Evolutionary conservation across 495 filamentous ascomycete species (phyloP), one percentile per base, ranked within the genome.

Genomic region (Tricharina praecox): DNA sequence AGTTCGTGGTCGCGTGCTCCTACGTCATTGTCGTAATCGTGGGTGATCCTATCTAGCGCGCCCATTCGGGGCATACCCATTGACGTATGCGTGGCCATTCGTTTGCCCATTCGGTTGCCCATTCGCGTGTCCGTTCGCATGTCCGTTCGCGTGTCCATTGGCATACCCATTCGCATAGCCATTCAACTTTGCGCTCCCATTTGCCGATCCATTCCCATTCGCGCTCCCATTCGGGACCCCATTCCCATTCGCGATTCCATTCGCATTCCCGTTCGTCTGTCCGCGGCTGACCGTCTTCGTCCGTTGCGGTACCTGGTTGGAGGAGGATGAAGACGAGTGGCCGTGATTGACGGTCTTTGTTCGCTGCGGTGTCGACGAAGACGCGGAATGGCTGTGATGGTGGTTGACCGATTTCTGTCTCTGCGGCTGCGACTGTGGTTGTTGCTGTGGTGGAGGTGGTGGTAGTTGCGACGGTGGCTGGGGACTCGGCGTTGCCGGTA

Each of bases 91-190:
- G 13, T 32, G 37, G 23, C 41, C 41, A 44, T 44, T 44, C 24
- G 41, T 26, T 13, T 44, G n/a, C 28, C 41, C 41, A 16, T 44
- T 44, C 41, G 41, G 13, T 10, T 44, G 21, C 3, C 41, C 41
- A 44, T 44, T 44, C 13, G 41, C 3, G 13, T 26, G 11, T 2
- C 41, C 41, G 13, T 40, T 44, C 41, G 41, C 24, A 23, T 44
- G 21, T 2, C 41, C 41, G 28, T 44, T 44, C 13, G 41, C 3
- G 13, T 26, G 11, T 2, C 41, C 41, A 9, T 40, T 44, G 19
- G 41, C 24, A 23, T 44, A 26, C 3, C 41, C 41, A 44, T 44
- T 44, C 13, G 41, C 3, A 24, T 26, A n/a, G n/a, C n/a, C 37
- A 3, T 15, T 40, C 16, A 13, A 16, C 15, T 19, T 15, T 9